Conservation (phyloP, 2,329 filamentous ascomycete genomes). For the Chaetomium sp. region DNA sequence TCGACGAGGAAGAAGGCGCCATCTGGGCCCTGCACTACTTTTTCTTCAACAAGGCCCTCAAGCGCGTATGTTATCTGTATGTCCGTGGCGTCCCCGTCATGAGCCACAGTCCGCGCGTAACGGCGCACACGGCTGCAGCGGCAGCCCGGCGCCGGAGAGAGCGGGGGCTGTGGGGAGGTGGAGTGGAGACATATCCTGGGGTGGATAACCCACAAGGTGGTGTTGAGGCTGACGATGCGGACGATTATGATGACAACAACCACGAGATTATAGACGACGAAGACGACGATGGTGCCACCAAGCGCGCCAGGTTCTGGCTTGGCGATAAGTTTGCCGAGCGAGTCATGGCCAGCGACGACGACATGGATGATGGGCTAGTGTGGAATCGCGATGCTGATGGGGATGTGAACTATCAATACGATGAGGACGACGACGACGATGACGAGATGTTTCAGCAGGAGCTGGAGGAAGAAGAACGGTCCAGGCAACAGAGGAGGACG, state of each 20-base stretch:
- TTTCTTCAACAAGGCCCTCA: constrained; percentile 90
- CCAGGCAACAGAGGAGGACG: constrained; percentile 27
- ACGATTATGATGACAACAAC: no score
- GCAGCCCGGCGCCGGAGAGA: constrained; percentile 9
- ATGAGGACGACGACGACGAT: constrained; percentile 38
- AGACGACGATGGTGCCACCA: constrained; percentile 52
- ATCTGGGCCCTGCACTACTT: constrained; percentile 97
- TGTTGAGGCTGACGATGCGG: no score
- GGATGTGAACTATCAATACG: constrained; percentile 45
- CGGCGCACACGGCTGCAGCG: constrained; percentile 24
- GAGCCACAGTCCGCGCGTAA: constrained; percentile 50
- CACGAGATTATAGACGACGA: constrained; percentile 26
- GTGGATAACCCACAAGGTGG: no score
- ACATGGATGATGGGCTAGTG: constrained; percentile 46
- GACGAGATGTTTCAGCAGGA: constrained; percentile 30
- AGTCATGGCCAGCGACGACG: constrained; percentile 37
- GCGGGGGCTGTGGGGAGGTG: not conserved
- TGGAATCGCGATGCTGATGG: constrained; percentile 56
- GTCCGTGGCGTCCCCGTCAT: constrained; percentile 80
- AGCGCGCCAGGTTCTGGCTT: constrained; percentile 84
- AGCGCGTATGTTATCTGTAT: constrained; percentile 91
- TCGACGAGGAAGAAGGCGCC: constrained; percentile 83
- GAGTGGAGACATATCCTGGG: no score
- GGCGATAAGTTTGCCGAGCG: constrained; percentile 56
- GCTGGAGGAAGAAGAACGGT: constrained; percentile 33